Evolutionary conservation across 2,329 filamentous ascomycete genomes (phyloP).

Genomic region (Xylaria arbuscula): DNA sequence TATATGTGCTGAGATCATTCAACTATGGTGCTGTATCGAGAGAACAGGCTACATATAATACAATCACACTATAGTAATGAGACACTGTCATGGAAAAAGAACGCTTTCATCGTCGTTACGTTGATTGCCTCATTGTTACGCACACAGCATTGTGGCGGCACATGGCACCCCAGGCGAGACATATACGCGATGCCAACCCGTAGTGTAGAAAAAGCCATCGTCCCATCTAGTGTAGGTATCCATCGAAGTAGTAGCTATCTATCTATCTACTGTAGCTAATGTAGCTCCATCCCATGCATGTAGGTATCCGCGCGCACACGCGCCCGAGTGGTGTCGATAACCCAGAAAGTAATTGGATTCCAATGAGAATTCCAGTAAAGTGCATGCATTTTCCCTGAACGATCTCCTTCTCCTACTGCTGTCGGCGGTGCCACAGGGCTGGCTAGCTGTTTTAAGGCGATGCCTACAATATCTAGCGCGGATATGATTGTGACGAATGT

Average conservation of each 20-base stretch:
- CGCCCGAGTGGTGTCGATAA: background rate
- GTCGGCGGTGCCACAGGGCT: conserved; percentile 16
- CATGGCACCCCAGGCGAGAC: conserved; percentile 10
- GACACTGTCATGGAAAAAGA: background rate
- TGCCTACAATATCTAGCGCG: background rate
- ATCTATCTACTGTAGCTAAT: background rate
- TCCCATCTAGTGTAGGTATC: no score
- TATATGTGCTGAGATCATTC: conserved; percentile 14
- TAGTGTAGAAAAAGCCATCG: conserved; percentile 5
- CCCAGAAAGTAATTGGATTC: conserved; percentile 13
- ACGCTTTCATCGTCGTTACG: background rate
- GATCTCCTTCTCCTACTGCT: conserved; percentile 13
- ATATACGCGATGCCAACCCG: background rate
- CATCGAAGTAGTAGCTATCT: background rate
- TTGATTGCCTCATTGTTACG: conserved; percentile 22
- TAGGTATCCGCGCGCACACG: conserved; percentile 15
- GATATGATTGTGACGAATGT: background rate
- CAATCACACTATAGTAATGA: background rate
- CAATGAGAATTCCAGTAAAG: conserved; percentile 31
- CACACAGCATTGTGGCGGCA: background rate
- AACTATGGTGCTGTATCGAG: conserved; percentile 6
- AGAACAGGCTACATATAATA: background rate
- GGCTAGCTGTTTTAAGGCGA: background rate
- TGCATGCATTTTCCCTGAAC: background rate
- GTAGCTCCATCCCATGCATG: conserved; percentile 1